Percentiles rank a stretch among this genome's conserved stretches.
Evolutionary conservation across 1,284 basidiomycete species (phyloP).

Genomic region (Bjerkandera adusta): DNA sequence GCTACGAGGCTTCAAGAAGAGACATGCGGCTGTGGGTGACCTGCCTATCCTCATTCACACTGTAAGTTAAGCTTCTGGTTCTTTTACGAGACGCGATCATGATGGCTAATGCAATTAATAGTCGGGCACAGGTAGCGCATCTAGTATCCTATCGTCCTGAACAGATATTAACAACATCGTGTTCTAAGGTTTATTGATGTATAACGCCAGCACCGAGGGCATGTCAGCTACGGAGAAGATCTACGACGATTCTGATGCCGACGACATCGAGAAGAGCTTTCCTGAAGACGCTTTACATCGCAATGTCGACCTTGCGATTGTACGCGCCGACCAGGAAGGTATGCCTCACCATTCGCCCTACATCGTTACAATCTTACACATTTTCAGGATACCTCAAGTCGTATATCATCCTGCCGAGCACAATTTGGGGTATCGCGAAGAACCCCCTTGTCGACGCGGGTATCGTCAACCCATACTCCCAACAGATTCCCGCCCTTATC

Average conservation of each 20-base stretch:
- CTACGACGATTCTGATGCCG: constrained; percentile 23
- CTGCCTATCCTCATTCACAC: constrained; percentile 51
- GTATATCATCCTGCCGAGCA: constrained; percentile 37
- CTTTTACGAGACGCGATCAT: no score
- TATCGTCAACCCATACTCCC: constrained; percentile 32
- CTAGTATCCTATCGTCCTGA: no score
- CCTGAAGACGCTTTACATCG: constrained; percentile 28
- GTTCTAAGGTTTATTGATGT: no score
- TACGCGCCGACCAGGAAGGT: constrained; percentile 35
- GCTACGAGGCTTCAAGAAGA: constrained; percentile 42
- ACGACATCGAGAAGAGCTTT: constrained; percentile 28
- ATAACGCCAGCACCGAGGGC: constrained; percentile 11
- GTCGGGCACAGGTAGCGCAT: constrained; percentile 43
- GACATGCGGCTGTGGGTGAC: constrained; percentile 38
- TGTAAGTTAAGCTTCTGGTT: no score
- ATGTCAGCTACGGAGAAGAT: constrained; percentile 15
- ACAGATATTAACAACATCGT: no score
- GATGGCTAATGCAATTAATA: constrained; percentile 19
- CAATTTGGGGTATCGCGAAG: constrained; percentile 35
- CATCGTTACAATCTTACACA: background rate
- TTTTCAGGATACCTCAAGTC: constrained; percentile 34
- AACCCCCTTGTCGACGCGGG: constrained; percentile 36
- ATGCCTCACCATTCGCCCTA: background rate
- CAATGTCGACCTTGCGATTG: constrained; percentile 26
- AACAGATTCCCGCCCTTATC: constrained; percentile 33